Base-by-base conservation (phyloP, 768 basidiomycete species). In the Clavulina sp. region DNA sequence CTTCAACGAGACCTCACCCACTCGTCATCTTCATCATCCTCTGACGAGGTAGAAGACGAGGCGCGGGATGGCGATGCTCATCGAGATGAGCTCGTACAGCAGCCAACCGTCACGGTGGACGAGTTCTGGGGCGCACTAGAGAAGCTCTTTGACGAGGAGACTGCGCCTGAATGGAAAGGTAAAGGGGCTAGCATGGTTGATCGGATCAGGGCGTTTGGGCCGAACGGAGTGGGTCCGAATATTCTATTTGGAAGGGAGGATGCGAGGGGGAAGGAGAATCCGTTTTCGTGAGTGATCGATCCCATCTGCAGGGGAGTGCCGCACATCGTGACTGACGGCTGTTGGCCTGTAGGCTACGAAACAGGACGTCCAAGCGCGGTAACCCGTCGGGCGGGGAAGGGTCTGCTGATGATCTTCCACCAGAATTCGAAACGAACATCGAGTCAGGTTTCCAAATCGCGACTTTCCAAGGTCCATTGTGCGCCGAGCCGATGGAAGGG, bases 401-500 rank as follows among this genome's bases (percentile, higher is more conserved):
- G 13, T 26, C 3, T 4, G 18, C 32, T 1, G 23, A 19, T 5
- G 26, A 26, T 41, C 24, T 43, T 30, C 28, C 2, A 13, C 36
- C 23, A n/a, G 77, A 88, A 55, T 85, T 96, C 55, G 81, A 91
- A 57, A 77, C 77, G 51, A 73, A 83, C 56, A 71, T 97, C 29
- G 91, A 96, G 63, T 83, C 81, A 3, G 93, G 92, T 1, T 99
- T 99, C 66, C 92, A 95, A 66, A 74, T 97, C 44, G 92, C 89
- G 0, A 83, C 82, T 1, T 83, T 89, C 63, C 88, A 92, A 65
- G 95, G 95, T 0, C 93, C 95, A 9, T 66, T 99, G 19, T 97
- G 95, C 58, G 83, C 81, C 4, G 95, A 99, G 63, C 95, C 95
- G 1, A 78, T 96, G 5, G 82, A 92, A 57, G 93, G 93, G 0